These are phyloP conservation scores for Colletotrichum sidae DNA, from an alignment of 2,329 filamentous ascomycete species.

Conservation along the genomic window DNA sequence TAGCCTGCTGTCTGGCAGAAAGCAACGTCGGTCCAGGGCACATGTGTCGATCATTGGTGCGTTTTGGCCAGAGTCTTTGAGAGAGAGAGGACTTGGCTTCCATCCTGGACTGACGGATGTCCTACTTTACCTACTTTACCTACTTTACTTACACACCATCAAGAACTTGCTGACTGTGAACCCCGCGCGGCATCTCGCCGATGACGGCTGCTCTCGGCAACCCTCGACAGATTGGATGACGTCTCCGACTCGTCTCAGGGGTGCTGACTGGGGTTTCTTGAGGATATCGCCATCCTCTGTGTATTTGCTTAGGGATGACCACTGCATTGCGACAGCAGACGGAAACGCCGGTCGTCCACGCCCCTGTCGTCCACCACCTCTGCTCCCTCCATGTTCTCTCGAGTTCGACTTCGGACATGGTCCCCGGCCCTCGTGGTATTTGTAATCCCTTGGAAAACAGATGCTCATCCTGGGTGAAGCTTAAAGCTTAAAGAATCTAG, in stretches of 20 bases:
- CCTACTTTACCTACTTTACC: conserved; percentile 4
- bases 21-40: conserved; percentile 12
- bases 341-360: too few relatives aligned
- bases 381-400: too few relatives aligned
- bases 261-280: neutral
- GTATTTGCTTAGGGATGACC: too few relatives aligned
- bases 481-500: conserved; percentile 18
- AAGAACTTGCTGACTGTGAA: too few relatives aligned
- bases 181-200: conserved; percentile 13
- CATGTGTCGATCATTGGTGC: conserved; percentile 9
- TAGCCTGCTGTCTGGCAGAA: neutral
- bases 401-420: neutral
- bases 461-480: conserved; percentile 4
- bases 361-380: too few relatives aligned
- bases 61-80: neutral
- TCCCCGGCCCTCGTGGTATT: conserved; percentile 6
- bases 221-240: conserved; percentile 25
- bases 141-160: neutral
- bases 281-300: neutral
- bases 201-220: conserved; percentile 10
- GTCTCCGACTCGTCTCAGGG: conserved; percentile 12
- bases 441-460: conserved; percentile 23
- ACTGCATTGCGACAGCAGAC: too few relatives aligned
- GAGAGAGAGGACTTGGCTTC: neutral
- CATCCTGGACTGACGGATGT: neutral